Evolutionary conservation across 2,329 filamentous ascomycete species (phyloP).

Genomic region (Cercospora sp.): DNA sequence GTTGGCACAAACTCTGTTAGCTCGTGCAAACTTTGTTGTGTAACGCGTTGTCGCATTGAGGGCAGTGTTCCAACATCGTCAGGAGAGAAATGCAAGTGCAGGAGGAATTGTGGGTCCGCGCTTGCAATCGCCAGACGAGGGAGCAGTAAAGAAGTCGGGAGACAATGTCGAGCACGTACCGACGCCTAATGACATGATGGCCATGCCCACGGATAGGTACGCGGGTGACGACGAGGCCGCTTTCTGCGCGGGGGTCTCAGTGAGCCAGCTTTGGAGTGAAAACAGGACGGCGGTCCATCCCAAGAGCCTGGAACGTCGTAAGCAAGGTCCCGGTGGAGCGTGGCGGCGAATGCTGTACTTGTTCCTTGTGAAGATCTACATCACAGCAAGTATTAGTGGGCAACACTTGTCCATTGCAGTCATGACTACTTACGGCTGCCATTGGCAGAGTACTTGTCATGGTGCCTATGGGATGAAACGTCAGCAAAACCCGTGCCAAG

Average conservation of each 20-base stretch:
- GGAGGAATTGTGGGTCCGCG: not conserved
- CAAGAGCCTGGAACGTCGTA: conserved; percentile 54
- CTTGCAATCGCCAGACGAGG: not conserved
- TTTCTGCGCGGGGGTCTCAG: conserved; percentile 68
- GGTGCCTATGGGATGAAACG: conserved; percentile 50
- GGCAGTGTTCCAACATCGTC: not conserved
- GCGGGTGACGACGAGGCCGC: conserved; percentile 68
- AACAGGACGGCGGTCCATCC: conserved; percentile 73
- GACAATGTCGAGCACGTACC: conserved; percentile 38
- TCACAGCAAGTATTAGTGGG: conserved; percentile 32
- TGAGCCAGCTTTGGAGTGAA: conserved; percentile 74
- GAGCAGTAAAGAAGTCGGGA: not conserved
- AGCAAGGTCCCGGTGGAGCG: conserved; percentile 3
- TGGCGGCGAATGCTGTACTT: conserved; percentile 55
- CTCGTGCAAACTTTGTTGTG: not conserved
- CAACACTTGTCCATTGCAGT: not conserved
- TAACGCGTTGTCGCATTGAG: not conserved
- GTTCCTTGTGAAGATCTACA: conserved; percentile 83
- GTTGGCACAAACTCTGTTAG: conserved; percentile 52
- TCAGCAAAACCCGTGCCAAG: conserved; percentile 39
- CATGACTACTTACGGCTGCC: conserved; percentile 66
- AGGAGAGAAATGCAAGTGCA: not conserved
- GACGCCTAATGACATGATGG: conserved; percentile 53
- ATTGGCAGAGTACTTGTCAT: conserved; percentile 83
- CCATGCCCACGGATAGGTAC: conserved; percentile 77